Evolutionary conservation across 2,329 filamentous ascomycete species (phyloP).

Genomic region (Davidsoniella australis): DNA sequence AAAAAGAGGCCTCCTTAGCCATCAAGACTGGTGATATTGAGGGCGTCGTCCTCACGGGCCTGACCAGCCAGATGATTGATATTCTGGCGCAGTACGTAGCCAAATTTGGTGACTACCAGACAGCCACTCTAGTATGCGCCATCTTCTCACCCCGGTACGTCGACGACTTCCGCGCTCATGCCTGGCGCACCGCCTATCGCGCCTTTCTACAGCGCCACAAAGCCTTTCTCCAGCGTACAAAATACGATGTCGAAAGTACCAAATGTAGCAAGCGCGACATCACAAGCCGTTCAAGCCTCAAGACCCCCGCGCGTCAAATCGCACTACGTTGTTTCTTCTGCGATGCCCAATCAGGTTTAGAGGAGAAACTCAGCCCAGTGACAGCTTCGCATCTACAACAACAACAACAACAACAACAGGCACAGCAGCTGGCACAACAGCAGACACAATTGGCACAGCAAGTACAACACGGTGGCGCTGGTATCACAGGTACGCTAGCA

Average conservation of each 20-base stretch:
- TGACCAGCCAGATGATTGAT: slow-evolving; percentile 55
- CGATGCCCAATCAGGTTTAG: slow-evolving; percentile 35
- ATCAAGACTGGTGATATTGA: slow-evolving; percentile 43
- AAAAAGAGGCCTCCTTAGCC: slow-evolving; percentile 43
- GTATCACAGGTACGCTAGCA: neutral
- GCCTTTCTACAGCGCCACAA: slow-evolving; percentile 57
- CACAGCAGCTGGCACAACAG: too few species aligned
- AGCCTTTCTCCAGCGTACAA: slow-evolving; percentile 56
- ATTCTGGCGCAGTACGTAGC: slow-evolving; percentile 60
- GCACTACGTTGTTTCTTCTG: slow-evolving; percentile 65
- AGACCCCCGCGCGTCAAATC: slow-evolving; percentile 50
- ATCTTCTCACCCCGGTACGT: slow-evolving; percentile 62
- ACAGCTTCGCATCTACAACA: slow-evolving; percentile 15
- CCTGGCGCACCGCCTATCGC: slow-evolving; percentile 57
- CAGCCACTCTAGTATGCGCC: slow-evolving; percentile 56
- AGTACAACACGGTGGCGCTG: too few species aligned
- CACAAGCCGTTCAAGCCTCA: slow-evolving; percentile 34
- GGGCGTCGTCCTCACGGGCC: slow-evolving; percentile 60
- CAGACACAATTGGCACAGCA: too few species aligned
- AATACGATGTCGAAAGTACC: slow-evolving; percentile 63
- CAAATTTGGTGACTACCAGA: slow-evolving; percentile 63
- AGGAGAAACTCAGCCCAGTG: neutral
- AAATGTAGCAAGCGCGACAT: slow-evolving; percentile 50
- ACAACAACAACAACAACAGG: too few species aligned
- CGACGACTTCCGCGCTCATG: slow-evolving; percentile 55